Evolutionary conservation across 148 eudicot genomes (phyloP).

Genomic region (Dianthus caryophyllus): DNA sequence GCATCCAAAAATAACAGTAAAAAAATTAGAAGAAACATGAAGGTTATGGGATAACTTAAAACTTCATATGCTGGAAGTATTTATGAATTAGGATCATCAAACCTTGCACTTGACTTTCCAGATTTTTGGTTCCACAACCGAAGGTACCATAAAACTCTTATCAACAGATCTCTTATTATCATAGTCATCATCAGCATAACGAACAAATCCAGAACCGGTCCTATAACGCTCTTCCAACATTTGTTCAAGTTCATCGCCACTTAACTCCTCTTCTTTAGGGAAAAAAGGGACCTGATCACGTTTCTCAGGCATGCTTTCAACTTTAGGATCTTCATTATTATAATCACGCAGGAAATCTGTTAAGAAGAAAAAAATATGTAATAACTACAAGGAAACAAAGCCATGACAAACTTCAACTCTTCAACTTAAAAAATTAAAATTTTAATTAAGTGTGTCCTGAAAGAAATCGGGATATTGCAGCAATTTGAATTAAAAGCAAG

Average conservation of each 20-base stretch:
- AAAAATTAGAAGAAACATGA: background rate
- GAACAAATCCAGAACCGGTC: slow-evolving; percentile 61
- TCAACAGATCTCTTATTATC: slow-evolving; percentile 43
- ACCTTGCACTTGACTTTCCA: slow-evolving; percentile 99
- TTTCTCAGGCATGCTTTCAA: slow-evolving; percentile 41
- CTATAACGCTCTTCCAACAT: slow-evolving; percentile 69
- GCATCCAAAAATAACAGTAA: background rate
- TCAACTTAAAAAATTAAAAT: background rate
- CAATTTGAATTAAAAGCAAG: background rate
- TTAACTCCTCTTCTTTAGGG: slow-evolving; percentile 81
- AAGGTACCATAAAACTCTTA: slow-evolving; percentile 31
- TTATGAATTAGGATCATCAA: slow-evolving; percentile 9
- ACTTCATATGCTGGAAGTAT: background rate
- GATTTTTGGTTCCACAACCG: slow-evolving; percentile 48
- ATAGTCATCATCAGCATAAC: slow-evolving; percentile 64
- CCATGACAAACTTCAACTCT: background rate
- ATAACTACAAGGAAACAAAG: background rate
- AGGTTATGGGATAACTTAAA: background rate
- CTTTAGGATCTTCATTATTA: slow-evolving; percentile 25
- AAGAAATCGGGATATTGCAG: background rate
- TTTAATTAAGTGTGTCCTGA: background rate
- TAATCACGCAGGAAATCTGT: slow-evolving; percentile 57
- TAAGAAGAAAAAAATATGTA: background rate
- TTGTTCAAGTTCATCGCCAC: slow-evolving; percentile 73
- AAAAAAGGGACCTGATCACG: slow-evolving; percentile 39